These are phyloP conservation scores for Sugiyamaella paludigena DNA, from an alignment of 1,139 yeast species.

Conservation along the genomic window DNA sequence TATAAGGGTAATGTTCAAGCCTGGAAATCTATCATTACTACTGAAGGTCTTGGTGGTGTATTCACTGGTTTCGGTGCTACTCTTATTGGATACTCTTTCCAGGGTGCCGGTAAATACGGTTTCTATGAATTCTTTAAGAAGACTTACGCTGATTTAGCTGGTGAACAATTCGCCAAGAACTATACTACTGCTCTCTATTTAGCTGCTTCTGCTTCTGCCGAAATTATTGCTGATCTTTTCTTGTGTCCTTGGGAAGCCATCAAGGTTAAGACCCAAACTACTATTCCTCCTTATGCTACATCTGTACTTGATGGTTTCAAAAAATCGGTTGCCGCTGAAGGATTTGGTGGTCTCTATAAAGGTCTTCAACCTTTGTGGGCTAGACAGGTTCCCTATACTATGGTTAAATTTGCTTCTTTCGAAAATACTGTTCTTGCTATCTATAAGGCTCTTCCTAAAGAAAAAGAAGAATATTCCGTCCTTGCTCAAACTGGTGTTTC, in stretches of 20 bases:
- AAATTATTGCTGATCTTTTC: conserved; percentile 82
- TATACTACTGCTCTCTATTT: conserved; percentile 73
- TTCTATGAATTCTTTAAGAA: conserved; percentile 88
- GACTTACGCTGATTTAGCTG: conserved; percentile 64
- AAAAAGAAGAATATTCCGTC: conserved; percentile 53
- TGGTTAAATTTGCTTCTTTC: conserved; percentile 92
- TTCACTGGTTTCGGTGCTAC: conserved; percentile 91
- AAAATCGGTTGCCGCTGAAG: conserved; percentile 65
- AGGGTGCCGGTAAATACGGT: conserved; percentile 96
- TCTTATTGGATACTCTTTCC: conserved; percentile 83
- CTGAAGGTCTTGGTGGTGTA: conserved; percentile 70
- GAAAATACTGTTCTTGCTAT: conserved; percentile 69
- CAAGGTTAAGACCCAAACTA: conserved; percentile 69
- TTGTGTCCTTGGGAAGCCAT: conserved; percentile 90
- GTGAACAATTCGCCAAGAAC: conserved; percentile 58
- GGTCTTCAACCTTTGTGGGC: conserved; percentile 91
- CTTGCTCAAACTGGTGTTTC: conserved; percentile 88
- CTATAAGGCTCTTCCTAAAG: conserved; percentile 28
- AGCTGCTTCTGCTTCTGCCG: conserved; percentile 89
- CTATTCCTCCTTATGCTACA: conserved; percentile 76
- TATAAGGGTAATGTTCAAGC: conserved; percentile 78
- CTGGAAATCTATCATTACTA: conserved; percentile 66
- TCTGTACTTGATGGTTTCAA: conserved; percentile 63
- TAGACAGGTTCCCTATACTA: conserved; percentile 93
- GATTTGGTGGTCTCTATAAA: conserved; percentile 68